Base-by-base conservation (phyloP, 2,329 filamentous ascomycete genomes). In the Aspergillus pseudoglaucus region DNA sequence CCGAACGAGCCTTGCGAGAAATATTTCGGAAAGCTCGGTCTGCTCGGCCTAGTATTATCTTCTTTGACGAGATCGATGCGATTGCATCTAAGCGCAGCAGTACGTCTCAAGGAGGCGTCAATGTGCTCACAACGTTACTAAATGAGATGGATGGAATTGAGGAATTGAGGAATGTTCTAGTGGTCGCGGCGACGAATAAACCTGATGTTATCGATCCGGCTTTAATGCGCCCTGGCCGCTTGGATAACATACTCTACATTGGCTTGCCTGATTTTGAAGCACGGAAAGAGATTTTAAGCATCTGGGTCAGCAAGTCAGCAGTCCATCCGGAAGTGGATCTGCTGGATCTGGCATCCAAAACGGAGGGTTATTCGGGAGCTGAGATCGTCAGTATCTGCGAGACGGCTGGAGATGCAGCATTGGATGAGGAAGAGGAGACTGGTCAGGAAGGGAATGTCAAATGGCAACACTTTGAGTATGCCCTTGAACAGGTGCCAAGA, bases 111-210 rank as follows among this genome's bases (percentile, higher is more conserved):
- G 75, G 74, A 22, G 74, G 75, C 3, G 77, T 95, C 42, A 93
- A 96, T 62, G 87, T 95, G 40, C 79, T 96, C 12, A 90, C 90
- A 0, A 94, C 90, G 1, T 73, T 97, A 23, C 78, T 97, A 4
- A 95, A 90, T 51, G 91, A 96, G 65, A 94, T 97, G 86, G 91
- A 96, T 63, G 91, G 91, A 42, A 95, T 96, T 57, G 89, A 95
- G 66, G 77, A 84, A 35, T 75, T 94, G 17, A 84, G 84, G 47
- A 87, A 87, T 48, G 90, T 97, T 0, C 80, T 94, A 50, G 85
- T 96, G 12, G 80, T 97, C 15, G 91, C 88, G 0, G 91, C 91
- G 2, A 97, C 91, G 0, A 97, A 97, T 70, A 83, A 88, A 46
- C 91, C 91, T 0, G 87, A 95, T 59, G 78, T 84, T 1, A 79